Percentiles rank a stretch among this genome's conserved stretches.
These are phyloP conservation scores for Malassezia sympodialis DNA, from an alignment of 1,284 basidiomycete species.

Conservation along the genomic window DNA sequence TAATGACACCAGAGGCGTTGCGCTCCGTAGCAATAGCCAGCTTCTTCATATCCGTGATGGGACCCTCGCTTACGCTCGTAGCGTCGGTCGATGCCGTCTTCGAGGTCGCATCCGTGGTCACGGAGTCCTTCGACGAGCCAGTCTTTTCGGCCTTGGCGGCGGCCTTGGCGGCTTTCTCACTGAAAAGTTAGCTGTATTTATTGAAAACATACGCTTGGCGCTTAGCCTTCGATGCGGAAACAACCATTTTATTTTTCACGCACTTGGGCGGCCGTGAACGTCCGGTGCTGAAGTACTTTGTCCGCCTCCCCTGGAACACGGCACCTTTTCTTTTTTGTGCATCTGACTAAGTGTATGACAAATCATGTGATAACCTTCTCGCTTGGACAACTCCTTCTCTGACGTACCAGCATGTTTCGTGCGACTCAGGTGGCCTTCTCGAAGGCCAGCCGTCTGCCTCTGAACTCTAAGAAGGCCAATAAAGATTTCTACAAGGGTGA, in stretches of 20 bases:
- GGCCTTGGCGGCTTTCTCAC: constrained; percentile 46
- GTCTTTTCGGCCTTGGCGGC: constrained; percentile 39
- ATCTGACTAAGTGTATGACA: constrained; percentile 6
- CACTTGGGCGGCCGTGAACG: constrained; percentile 3
- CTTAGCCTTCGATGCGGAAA: constrained; percentile 48
- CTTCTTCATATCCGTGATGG: constrained; percentile 47
- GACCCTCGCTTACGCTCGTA: constrained; percentile 14
- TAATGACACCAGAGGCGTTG: constrained; percentile 63
- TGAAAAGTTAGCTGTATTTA: constrained; percentile 1
- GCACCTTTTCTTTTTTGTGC: neutral
- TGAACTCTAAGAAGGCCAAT: constrained; percentile 45
- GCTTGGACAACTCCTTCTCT: neutral
- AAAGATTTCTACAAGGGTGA: constrained; percentile 47
- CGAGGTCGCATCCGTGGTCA: constrained; percentile 27
- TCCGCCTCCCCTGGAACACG: neutral
- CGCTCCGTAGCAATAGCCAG: constrained; percentile 44
- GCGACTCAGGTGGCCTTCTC: constrained; percentile 28
- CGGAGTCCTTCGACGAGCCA: constrained; percentile 28
- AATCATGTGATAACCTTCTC: constrained; percentile 6
- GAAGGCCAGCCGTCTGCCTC: constrained; percentile 43
- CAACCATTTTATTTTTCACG: constrained; percentile 25
- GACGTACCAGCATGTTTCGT: constrained; percentile 25
- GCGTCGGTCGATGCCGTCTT: constrained; percentile 20
- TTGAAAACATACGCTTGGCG: constrained; percentile 43
- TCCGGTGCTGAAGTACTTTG: neutral